A percentile compares a stretch with the other conserved stretches of the same genome.
These are phyloP conservation scores for Paramecium biaurelia DNA, from an alignment of 73 alveolate genomes.

Conservation along the genomic window DNA sequence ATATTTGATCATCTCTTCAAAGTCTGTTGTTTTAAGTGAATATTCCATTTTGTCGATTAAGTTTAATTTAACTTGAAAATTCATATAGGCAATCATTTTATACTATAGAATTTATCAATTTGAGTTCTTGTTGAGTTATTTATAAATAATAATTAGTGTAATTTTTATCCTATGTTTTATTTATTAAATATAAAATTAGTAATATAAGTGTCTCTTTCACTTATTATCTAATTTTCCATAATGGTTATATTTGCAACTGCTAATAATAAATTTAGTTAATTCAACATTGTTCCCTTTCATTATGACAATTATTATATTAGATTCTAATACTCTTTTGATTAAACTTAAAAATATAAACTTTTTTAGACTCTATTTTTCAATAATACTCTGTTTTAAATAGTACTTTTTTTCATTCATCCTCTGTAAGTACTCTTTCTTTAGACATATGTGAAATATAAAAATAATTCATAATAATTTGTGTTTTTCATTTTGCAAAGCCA, in stretches of 20 bases:
- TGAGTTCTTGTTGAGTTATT: constrained; percentile 34
- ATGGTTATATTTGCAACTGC: constrained; percentile 58
- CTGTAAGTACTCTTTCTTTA: not conserved
- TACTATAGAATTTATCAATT: constrained; percentile 49
- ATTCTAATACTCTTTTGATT: constrained; percentile 10
- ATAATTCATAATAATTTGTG: not conserved
- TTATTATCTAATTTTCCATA: not conserved
- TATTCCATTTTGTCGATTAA: not conserved
- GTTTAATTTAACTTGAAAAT: not conserved
- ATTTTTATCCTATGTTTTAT: constrained; percentile 41
- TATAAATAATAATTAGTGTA: not conserved
- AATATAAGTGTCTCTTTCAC: constrained; percentile 28
- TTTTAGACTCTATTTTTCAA: not conserved
- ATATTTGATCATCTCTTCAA: constrained; percentile 20
- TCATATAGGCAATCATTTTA: not conserved
- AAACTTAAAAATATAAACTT: not conserved
- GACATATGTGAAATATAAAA: not conserved
- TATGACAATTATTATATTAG: constrained; percentile 31
- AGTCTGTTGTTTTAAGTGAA: constrained; percentile 27
- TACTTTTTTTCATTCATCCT: not conserved
- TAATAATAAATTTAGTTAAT: constrained; percentile 49
- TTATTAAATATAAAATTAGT: constrained; percentile 36
- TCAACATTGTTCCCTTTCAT: constrained; percentile 57
- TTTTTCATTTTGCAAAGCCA: not conserved
- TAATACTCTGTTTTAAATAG: no score